These are phyloP conservation scores for Globisporangium paroecandrum DNA, from an alignment of 352 stramenopile species.

Conservation along the genomic window DNA sequence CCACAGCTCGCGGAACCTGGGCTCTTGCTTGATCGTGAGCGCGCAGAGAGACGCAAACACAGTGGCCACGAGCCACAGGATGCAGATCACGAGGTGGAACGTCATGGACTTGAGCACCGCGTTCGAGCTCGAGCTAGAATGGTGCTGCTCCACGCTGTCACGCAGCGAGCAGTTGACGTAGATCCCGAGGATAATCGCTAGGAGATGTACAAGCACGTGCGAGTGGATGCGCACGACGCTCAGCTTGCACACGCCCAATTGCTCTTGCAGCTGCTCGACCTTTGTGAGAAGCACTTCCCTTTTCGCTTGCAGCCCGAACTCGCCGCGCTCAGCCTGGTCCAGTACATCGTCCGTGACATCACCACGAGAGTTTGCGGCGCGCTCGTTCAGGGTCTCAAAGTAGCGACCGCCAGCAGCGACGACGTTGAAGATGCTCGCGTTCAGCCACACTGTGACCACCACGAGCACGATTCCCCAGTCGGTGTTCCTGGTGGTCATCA, in stretches of 20 bases:
- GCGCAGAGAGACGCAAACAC: constrained; percentile 32
- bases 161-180: constrained; percentile 26
- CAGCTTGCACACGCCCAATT: constrained; percentile 55
- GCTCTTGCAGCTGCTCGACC: constrained; percentile 52
- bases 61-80: constrained; percentile 42
- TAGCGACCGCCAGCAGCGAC: constrained; percentile 31
- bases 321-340: constrained; percentile 52
- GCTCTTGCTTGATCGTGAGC: constrained; percentile 39
- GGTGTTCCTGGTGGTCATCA: constrained; percentile 26
- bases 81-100: constrained; percentile 45
- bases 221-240: constrained; percentile 53
- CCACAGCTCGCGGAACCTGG: constrained; percentile 15
- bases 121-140: constrained; percentile 6
- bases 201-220: constrained; percentile 34
- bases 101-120: constrained; percentile 27
- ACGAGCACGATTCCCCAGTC: constrained; percentile 41
- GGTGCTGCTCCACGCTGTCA: constrained; percentile 13
- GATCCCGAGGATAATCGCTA: constrained; percentile 41
- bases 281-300: constrained; percentile 46
- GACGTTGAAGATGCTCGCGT: constrained; percentile 34
- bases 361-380: constrained; percentile 29
- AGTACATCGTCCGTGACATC: constrained; percentile 49
- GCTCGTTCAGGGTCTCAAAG: constrained; percentile 34
- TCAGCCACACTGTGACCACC: constrained; percentile 45
- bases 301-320: constrained; percentile 71